Base-by-base conservation (phyloP, 805 yeast species). In the Myxozyma monticola region DNA sequence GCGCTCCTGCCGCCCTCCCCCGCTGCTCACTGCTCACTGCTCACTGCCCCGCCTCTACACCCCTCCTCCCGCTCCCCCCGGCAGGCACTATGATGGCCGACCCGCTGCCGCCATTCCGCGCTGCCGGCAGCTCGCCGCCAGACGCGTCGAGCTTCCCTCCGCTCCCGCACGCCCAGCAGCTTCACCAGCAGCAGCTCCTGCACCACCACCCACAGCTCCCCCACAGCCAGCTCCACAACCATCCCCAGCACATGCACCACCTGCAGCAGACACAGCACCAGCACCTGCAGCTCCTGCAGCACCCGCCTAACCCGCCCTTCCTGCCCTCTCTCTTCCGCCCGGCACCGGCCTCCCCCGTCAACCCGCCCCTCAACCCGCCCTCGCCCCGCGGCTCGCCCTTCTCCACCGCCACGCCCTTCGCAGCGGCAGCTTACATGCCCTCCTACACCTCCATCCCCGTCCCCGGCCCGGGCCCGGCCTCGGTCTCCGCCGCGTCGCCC, bases 61-160 rank as follows among this genome's bases (percentile, higher is more conserved):
- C 28, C 20, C 33, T 20, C 18, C n/a, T 6, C 24, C 20, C 45
- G 29, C 37, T 15, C 14, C 48, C 21, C 7, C 29, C 25, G 18
- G 20, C 15, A 21, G 29, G 20, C 49, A 39, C 39, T 25, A 49
- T 49, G 53, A 49, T 49, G 53, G 53, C 45, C 45, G 49, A 49
- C 44, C 53, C 53, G 37, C 41, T 49, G 24, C 49, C 53, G 29
- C 25, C 49, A 29, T 24, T 30, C 40, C 46, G 46, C 20, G 17
- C 36, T 17, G 26, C 44, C 44, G 37, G 37, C 37, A 15, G n/a
- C 24, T 21, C 21, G 24, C 45, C 31, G 38, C 38, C 45, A 14
- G 24, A 37, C 21, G 37, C 36, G 5, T 42, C 36, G 42, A 45
- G 42, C 37, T 45, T 31, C 48, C 48, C 15, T 37, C 48, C 41